A percentile compares a stretch with the other conserved stretches of the same genome.
phyloP scores from a whole-genome alignment of 2,329 filamentous ascomycete species.

The Verticillium klebahnii region DNA sequence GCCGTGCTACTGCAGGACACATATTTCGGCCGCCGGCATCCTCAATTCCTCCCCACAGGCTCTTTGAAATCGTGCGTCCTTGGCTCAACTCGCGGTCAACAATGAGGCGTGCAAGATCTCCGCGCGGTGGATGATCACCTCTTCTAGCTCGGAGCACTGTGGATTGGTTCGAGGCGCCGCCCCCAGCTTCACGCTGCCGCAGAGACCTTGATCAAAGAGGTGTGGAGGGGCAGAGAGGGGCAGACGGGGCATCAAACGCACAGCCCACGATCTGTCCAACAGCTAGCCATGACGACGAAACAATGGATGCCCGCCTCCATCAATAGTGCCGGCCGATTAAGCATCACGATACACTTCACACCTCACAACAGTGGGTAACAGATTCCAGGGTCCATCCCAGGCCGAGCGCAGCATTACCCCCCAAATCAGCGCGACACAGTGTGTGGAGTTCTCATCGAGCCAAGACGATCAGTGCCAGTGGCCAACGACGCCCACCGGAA shows the following conservation, averaged over 20 bases:
- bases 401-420: not conserved
- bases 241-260: not conserved
- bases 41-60: not conserved
- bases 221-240: not conserved
- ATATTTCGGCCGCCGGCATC: not conserved
- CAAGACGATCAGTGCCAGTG: not conserved
- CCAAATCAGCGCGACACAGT: not conserved
- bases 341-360: not conserved
- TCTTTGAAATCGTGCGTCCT: not conserved
- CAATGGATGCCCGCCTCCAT: not conserved
- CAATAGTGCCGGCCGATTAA: not conserved
- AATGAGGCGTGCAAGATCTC: not conserved
- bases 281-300: not conserved
- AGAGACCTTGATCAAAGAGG: not conserved
- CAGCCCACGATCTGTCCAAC: not conserved
- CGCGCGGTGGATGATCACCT: not conserved
- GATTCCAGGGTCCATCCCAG: conserved; percentile 1
- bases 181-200: not conserved
- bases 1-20: not conserved
- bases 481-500: no score
- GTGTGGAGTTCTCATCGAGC: not conserved
- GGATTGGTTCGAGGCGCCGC: not conserved
- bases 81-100: not conserved
- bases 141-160: not conserved
- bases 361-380: not conserved